phyloP scores from a whole-genome alignment of 1,284 basidiomycete species.

The Sphaerobolus stellatus region DNA sequence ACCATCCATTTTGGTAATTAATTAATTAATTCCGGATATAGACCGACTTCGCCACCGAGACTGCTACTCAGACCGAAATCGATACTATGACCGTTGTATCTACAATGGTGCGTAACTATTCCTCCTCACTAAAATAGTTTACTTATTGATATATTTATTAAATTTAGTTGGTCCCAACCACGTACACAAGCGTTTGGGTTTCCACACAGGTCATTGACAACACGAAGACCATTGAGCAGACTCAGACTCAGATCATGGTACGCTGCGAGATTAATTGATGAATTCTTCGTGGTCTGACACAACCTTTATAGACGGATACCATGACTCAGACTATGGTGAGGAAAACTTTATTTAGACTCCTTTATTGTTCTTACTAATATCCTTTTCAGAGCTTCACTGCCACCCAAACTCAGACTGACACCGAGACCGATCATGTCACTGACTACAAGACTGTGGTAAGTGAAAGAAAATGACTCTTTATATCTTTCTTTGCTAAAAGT shows the following conservation, averaged over 20 bases:
- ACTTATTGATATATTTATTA: background rate
- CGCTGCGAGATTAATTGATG: background rate
- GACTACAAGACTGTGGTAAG: slow-evolving; percentile 35
- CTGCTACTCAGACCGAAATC: slow-evolving; percentile 12
- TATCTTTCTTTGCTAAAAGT: background rate
- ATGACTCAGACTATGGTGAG: slow-evolving; percentile 43
- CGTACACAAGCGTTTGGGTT: slow-evolving; percentile 11
- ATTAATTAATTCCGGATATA: background rate
- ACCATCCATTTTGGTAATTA: background rate
- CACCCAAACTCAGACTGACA: slow-evolving; percentile 21
- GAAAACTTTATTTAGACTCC: slow-evolving; percentile 29
- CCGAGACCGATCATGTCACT: slow-evolving; percentile 47
- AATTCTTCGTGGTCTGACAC: background rate
- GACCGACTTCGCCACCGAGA: slow-evolving; percentile 15
- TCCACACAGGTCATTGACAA: slow-evolving; percentile 13
- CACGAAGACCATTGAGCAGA: slow-evolving; percentile 40
- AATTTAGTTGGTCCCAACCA: slow-evolving; percentile 12
- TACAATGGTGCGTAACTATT: slow-evolving; percentile 5
- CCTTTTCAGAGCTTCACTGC: slow-evolving; percentile 4
- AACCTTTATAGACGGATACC: slow-evolving; percentile 37
- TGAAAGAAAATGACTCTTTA: slow-evolving; percentile 40
- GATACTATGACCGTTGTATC: slow-evolving; percentile 10
- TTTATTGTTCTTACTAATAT: background rate
- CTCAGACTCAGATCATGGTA: slow-evolving; percentile 41
- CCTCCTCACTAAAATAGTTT: background rate